A percentile compares a stretch with the other conserved stretches of the same genome.
These are phyloP conservation scores for Triangularia setosa DNA, from an alignment of 2,329 filamentous ascomycete genomes.

Conservation along the genomic window DNA sequence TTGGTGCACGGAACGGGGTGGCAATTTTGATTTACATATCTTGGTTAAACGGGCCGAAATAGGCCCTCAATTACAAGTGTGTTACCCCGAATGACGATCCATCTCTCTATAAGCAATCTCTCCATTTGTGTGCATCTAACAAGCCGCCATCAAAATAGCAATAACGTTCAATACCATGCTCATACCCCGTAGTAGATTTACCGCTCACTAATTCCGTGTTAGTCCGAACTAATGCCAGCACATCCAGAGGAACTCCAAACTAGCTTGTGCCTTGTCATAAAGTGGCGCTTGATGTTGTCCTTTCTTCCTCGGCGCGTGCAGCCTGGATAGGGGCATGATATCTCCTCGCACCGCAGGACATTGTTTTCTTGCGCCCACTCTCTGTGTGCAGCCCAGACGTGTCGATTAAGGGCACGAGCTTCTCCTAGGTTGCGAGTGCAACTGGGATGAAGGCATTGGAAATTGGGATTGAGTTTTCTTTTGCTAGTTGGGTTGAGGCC, in stretches of 20 bases:
- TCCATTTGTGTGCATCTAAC: not conserved
- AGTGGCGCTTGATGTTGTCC: slow-evolving; percentile 22
- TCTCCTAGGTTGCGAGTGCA: slow-evolving; percentile 2
- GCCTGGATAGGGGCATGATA: slow-evolving; percentile 8
- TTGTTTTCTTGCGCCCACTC: slow-evolving; percentile 13
- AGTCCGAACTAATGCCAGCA: too few relatives aligned
- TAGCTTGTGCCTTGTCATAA: not conserved
- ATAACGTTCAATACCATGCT: too few relatives aligned
- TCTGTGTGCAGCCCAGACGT: slow-evolving; percentile 22
- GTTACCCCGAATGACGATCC: not conserved
- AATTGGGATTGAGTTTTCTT: not conserved
- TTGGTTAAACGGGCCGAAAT: too few relatives aligned
- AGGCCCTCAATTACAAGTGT: too few relatives aligned
- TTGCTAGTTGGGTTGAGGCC: not conserved
- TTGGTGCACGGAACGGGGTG: too few relatives aligned
- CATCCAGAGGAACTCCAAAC: not conserved
- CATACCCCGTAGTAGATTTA: too few relatives aligned
- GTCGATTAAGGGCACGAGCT: slow-evolving; percentile 22
- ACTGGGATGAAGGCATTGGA: not conserved
- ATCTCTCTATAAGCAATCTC: not conserved
- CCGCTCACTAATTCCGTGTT: too few relatives aligned
- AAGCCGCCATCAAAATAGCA: not conserved
- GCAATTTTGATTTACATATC: too few relatives aligned
- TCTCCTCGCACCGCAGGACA: slow-evolving; percentile 12
- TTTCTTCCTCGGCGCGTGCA: slow-evolving; percentile 20